phyloP scores from a whole-genome alignment of 2,329 filamentous ascomycete species.

The Penicillium sp. region DNA sequence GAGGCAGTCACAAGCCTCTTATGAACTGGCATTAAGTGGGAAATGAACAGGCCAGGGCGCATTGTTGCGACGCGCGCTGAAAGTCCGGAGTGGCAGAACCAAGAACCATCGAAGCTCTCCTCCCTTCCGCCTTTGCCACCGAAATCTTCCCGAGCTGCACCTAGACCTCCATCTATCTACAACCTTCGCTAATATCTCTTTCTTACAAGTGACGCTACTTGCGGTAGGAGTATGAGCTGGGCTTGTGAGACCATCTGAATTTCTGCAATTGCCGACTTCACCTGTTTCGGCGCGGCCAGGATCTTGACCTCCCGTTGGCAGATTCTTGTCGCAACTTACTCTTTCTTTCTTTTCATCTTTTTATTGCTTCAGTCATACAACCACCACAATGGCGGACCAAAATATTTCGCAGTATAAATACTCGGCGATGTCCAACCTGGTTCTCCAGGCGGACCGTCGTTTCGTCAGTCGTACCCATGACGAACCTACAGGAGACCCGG shows the following conservation, averaged over 20 bases:
- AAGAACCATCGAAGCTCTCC: constrained; percentile 24
- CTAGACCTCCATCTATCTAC: constrained; percentile 19
- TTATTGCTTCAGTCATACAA: constrained; percentile 13
- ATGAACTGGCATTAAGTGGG: constrained; percentile 11
- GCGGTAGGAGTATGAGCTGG: constrained; percentile 37
- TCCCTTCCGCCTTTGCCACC: constrained; percentile 36
- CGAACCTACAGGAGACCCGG: constrained; percentile 93
- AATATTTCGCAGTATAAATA: constrained; percentile 96
- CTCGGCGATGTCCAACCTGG: constrained; percentile 99
- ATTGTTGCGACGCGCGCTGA: constrained; percentile 22
- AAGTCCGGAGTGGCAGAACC: constrained; percentile 18
- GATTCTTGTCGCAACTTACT: constrained; percentile 29
- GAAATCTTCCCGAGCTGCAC: constrained; percentile 36
- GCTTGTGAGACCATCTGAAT: constrained; percentile 34
- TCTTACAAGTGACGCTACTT: constrained; percentile 27
- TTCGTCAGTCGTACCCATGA: constrained; percentile 90
- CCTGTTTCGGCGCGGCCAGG: constrained; percentile 33
- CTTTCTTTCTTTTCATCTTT: constrained; percentile 17
- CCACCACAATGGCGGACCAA: constrained; percentile 62
- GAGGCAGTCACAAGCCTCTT: neutral
- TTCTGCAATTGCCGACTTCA: constrained; percentile 23
- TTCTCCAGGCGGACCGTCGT: constrained; percentile 97
- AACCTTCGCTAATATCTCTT: constrained; percentile 30
- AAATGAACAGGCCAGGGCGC: constrained; percentile 20
- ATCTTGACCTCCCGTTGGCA: constrained; percentile 33